Evolutionary conservation across 345 rosid genomes (phyloP).

Genomic region (Citrus sinensis): DNA sequence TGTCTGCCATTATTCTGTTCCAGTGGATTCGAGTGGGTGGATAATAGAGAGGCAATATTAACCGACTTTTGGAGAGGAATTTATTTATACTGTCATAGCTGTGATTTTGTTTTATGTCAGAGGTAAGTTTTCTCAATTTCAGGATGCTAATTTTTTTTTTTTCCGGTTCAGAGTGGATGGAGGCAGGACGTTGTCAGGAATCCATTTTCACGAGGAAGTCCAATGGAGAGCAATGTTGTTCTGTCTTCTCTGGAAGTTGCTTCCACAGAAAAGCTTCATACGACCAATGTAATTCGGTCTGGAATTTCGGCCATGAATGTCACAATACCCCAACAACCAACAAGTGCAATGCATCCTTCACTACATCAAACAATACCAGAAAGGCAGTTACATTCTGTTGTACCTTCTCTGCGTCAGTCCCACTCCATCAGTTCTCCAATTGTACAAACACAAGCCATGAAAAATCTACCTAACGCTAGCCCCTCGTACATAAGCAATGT

Average conservation of each 20-base stretch:
- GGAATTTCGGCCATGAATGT: conserved; percentile 22
- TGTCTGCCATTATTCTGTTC: not conserved
- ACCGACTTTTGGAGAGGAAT: too few species aligned
- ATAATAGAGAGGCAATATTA: too few species aligned
- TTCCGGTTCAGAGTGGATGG: conserved; percentile 61
- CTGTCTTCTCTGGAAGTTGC: conserved; percentile 13
- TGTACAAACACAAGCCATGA: conserved; percentile 6
- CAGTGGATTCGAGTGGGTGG: not conserved
- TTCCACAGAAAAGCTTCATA: conserved; percentile 8
- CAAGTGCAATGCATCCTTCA: conserved; percentile 34
- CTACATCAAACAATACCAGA: conserved; percentile 33
- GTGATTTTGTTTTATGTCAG: not conserved
- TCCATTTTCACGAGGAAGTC: conserved; percentile 55
- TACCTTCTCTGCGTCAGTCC: conserved; percentile 17
- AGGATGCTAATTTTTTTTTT: not conserved
- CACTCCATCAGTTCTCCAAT: conserved; percentile 14
- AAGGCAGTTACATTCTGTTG: conserved; percentile 20
- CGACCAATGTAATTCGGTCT: conserved; percentile 14
- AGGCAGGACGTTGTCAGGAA: conserved; percentile 49
- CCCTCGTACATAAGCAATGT: not conserved
- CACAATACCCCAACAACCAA: conserved; percentile 32
- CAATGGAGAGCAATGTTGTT: conserved; percentile 31
- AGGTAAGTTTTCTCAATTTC: not conserved
- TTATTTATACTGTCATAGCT: not conserved
- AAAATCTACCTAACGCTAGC: not conserved